These are phyloP conservation scores for Jatropha curcas DNA, from an alignment of 345 rosid genomes.

Conservation along the genomic window DNA sequence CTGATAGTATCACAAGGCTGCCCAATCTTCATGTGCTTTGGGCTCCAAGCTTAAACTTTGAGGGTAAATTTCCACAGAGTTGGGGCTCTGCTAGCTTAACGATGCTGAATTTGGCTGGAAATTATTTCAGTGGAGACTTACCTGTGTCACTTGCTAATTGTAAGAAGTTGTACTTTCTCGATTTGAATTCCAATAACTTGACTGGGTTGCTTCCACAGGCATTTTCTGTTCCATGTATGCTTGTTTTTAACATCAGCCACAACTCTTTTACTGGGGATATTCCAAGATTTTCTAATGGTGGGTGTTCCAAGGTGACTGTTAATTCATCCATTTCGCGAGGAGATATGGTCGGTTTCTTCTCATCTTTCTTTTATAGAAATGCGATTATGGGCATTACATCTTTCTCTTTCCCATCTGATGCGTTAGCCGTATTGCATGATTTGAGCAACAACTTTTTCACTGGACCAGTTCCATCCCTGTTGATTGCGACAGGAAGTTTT, in stretches of 20 bases:
- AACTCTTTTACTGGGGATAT: conserved; percentile 41
- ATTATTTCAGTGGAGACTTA: conserved; percentile 39
- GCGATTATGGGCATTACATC: conserved; percentile 17
- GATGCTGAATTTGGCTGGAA: conserved; percentile 47
- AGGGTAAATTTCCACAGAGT: conserved; percentile 33
- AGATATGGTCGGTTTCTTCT: conserved; percentile 33
- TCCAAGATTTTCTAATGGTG: conserved; percentile 28
- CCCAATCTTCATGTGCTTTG: conserved; percentile 43
- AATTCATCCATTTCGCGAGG: conserved; percentile 5
- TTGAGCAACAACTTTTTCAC: conserved; percentile 43
- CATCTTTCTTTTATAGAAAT: conserved; percentile 36
- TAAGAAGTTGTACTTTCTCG: conserved; percentile 43
- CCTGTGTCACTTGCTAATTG: conserved; percentile 33
- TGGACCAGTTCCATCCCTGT: conserved; percentile 39
- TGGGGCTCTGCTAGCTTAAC: conserved; percentile 36
- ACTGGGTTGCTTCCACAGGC: conserved; percentile 38
- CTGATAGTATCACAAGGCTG: conserved; percentile 36
- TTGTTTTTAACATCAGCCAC: conserved; percentile 39
- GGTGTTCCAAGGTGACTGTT: conserved; percentile 26
- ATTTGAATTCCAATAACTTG: conserved; percentile 50
- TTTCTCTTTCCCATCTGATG: conserved; percentile 17
- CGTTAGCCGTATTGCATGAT: conserved; percentile 42
- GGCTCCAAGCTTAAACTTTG: conserved; percentile 43
- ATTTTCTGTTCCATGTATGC: conserved; percentile 44
- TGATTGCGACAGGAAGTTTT: conserved; percentile 28